Percentiles rank a stretch among this genome's conserved stretches.
phyloP scores from a whole-genome alignment of 176 grass and related monocot genomes.

The Musa troglodytarum region DNA sequence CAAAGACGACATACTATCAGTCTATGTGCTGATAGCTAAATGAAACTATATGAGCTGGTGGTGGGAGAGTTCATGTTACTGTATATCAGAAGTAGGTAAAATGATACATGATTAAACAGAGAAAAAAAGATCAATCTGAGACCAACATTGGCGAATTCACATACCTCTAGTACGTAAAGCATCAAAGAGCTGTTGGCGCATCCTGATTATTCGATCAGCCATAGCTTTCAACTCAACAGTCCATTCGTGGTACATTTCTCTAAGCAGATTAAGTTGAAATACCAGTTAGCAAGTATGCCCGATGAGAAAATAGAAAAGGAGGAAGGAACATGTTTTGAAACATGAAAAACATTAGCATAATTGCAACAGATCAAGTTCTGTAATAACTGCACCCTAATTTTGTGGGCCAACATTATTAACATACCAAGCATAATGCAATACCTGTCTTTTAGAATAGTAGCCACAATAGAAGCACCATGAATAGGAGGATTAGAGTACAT shows the following conservation, averaged over 20 bases:
- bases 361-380: background rate
- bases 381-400: background rate
- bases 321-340: background rate
- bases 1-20: no score
- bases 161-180: constrained; percentile 68
- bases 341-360: background rate
- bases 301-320: background rate
- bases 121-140: background rate
- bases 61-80: no score
- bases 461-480: constrained; percentile 92
- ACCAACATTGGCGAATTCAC: background rate
- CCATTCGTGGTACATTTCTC: constrained; percentile 84
- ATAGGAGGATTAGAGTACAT: constrained; percentile 98
- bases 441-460: constrained; percentile 80
- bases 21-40: background rate
- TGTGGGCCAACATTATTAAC: background rate
- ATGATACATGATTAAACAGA: background rate
- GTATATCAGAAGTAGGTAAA: no score
- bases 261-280: constrained; percentile 18
- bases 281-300: constrained; percentile 10
- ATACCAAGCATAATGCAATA: constrained; percentile 22
- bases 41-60: background rate
- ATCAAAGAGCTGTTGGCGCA: constrained; percentile 83
- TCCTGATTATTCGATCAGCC: constrained; percentile 93
- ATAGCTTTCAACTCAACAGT: constrained; percentile 91